phyloP scores from a whole-genome alignment of 805 yeast genomes.

The Metschnikowia anglica region DNA sequence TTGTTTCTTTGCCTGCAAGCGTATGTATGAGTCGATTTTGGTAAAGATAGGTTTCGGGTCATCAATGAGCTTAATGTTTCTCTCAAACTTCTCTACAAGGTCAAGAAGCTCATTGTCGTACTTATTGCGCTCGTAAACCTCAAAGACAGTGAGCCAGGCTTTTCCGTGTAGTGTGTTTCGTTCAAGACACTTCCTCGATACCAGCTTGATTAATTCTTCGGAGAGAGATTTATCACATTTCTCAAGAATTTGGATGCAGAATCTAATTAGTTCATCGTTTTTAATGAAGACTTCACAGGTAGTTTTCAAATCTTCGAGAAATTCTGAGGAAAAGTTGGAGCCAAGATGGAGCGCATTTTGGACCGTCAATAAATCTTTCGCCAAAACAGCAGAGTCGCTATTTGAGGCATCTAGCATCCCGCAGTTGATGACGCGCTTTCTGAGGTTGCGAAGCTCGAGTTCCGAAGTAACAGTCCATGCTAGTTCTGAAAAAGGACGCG shows the following conservation, averaged over 20 bases:
- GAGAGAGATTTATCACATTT: neutral
- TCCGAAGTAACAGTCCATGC: slow-evolving; percentile 1
- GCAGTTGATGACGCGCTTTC: neutral
- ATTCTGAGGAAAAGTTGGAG: too few relatives aligned
- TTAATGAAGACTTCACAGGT: neutral
- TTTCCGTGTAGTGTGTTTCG: neutral
- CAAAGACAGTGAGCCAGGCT: neutral
- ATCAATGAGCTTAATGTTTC: neutral
- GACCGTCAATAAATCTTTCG: neutral
- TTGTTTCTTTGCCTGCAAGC: neutral
- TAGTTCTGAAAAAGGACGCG: neutral
- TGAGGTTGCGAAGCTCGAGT: neutral
- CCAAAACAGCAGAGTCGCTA: neutral
- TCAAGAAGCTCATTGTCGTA: neutral
- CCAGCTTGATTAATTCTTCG: too few relatives aligned
- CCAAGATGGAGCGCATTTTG: neutral
- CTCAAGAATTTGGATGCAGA: slow-evolving; percentile 4
- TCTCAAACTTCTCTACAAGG: neutral
- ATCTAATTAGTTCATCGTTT: neutral
- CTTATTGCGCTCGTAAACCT: neutral
- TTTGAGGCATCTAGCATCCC: neutral
- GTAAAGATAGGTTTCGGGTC: neutral
- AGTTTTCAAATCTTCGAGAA: neutral
- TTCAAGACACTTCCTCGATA: neutral
- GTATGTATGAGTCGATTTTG: neutral